Evolutionary conservation across 106 monocot genomes (phyloP), one percentile per base, ranked within the genome.

Genomic region (Allium sativum): DNA sequence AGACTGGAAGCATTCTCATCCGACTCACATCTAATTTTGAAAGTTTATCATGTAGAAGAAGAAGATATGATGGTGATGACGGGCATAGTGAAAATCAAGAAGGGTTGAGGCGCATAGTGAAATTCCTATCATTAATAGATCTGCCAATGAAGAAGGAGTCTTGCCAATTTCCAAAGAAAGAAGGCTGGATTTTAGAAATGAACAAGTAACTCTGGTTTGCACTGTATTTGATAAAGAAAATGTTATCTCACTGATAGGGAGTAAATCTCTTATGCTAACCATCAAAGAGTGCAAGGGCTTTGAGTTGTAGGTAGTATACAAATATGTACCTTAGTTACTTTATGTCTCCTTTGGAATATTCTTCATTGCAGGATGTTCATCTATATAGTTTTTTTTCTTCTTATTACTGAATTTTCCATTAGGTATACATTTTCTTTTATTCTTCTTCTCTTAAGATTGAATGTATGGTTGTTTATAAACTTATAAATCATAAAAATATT

Each of bases 211-310:
- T 6, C 56, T 89, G 14, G 88, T 89, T 4, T 72, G 88, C 42
- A 73, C 78, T 65, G 67, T 75, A 40, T 12, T 3, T 15, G 21
- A 58, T 11, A 81, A 78, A 65, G 53, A 69, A 45, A 66, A 89
- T 68, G 45, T 84, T 51, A 11, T 71, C 12, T 44, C 44, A 8
- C 62, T 60, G 42, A 47, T 81, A 1, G 78, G 81, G 6, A 81
- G 73, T 16, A 77, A 76, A 58, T 84, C 88, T 60, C 65, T 89
- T 45, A 78, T 89, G 48, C 50, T 89, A 8, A 89, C 84, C n/a
- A 81, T 89, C 46, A 9, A 80, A 6, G 88, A 89, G 48, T 84
- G 84, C 45, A 89, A 89, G 46, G 84, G 88, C 2, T 78, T 89
- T 9, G 88, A 89, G 45, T 89, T 89, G 60, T 73, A 89, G 81